Base-by-base conservation (phyloP, 208 protist genomes). In the Leishmania martiniquensis region DNA sequence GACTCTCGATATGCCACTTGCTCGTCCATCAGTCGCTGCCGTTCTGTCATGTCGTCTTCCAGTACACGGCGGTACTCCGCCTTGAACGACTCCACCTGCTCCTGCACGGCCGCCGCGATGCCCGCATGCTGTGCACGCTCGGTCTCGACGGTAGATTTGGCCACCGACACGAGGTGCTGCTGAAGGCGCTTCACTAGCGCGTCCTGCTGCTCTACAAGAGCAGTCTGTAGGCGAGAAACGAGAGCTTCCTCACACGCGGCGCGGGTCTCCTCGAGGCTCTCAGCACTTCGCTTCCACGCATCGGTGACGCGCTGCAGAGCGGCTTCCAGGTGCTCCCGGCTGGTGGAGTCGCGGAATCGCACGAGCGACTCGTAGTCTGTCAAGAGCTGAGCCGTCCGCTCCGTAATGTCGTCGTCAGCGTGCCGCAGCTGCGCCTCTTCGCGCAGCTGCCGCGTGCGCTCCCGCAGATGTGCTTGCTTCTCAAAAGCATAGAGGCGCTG, bases 1-100 rank as follows among this genome's bases (percentile, higher is more conserved):
- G 59, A 13, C 71, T 89, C 78, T 4, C 85, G 82, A 17, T 78
- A 75, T 1, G 60, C 73, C 57, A 88, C 80, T 29, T 84, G 87
- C 55, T 63, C 72, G 22, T 93, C 82, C 72, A 91, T 67, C 6
- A 83, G 77, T n/a, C 79, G 67, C 32, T 39, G 57, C 7, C 82
- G 82, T 65, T 79, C 65, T 15, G 52, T 70, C 74, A 86, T 83
- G 78, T 93, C 89, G 9, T 88, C 84, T 32, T 84, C 84, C 2
- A 93, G 29, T 44, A 95, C 75, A 1, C 45, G 65, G 32, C 86
- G 81, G 70, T 90, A 87, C 71, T 93, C 87, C 13, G 72, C 49
- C n/a, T 87, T 86, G 60, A 95, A 81, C 0, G 80, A 51, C 22
- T 81, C 82, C 4, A 90, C 79, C 63, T 91, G 85, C 72, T 89